Evolutionary conservation across 2,329 filamentous ascomycete species (phyloP), one percentile per base, ranked within the genome.

Genomic region (Myriosclerotinia scirpicola): DNA sequence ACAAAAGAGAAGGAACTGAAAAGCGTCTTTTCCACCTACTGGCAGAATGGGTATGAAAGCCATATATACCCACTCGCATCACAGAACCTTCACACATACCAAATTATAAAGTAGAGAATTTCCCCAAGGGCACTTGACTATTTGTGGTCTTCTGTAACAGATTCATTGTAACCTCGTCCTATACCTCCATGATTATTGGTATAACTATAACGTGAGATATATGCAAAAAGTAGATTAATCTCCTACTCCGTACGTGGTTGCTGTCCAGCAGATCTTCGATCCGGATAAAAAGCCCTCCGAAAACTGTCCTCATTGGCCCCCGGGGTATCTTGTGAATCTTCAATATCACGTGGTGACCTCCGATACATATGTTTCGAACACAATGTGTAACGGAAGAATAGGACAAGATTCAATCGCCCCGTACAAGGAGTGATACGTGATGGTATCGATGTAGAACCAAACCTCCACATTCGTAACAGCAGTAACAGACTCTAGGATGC

Each of bases 361-460:
- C 44, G 44, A 60, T 22, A 60, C 5, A 50, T 6, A 38, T 50
- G 58, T 60, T 60, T 26, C 30, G 9, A 48, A 50, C 58, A 50
- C 58, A n/a, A 26, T 17, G 58, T 60, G 20, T 26, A n/a, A 60
- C 30, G 30, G 58, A 50, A 60, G 15, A 38, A 60, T 17, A 38
- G 58, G 30, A 60, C 44, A 50, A 38, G 12, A 9, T 50, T 50
- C 30, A 50, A 26, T 50, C 58, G 50, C 58, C 58, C 14, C n/a
- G 44, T 20, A 60, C 58, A 50, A 3, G 20, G 20, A 34, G n/a
- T 26, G 14, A 50, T 40, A 38, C 38, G 7, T 38, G 58, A 50
- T 50, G n/a, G 20, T 26, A 22, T 38, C 15, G 14, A 50, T 38
- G 15, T 50, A n/a, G 6, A 26, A 17, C 30, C 14, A 38, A 17